Base-by-base conservation (phyloP, 352 stramenopile genomes). In the Globisporangium echinulatum region DNA sequence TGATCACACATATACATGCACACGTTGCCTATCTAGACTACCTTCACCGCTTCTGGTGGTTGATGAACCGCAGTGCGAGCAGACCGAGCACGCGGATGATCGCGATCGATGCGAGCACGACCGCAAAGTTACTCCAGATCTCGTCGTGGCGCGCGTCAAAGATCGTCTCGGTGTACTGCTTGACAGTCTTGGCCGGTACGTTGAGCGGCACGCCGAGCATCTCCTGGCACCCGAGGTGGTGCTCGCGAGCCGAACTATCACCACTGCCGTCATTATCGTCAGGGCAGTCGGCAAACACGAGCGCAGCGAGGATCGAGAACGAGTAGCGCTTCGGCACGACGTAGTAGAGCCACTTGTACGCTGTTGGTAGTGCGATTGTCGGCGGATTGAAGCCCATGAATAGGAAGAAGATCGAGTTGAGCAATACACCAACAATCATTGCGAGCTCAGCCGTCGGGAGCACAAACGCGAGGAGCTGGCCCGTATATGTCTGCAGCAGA, bases 331-430 rank as follows among this genome's bases (percentile, higher is more conserved):
- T 66, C 47, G 74, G 74, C 1, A 70, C 75, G 52, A 87, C 76
- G 56, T 81, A 69, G 66, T 84, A 82, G 25, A 87, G 68, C 76
- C 74, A 87, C 54, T 79, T 73, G 63, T 82, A 84, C 15, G 68
- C 77, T 0, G 49, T 38, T 0, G 71, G 73, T 40, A 82, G 79
- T 50, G 71, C 62, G 36, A 58, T 46, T 39, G 62, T 58, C 4
- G 73, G 73, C 58, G 74, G 71, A 9, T 76, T 82, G 69, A 77
- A 82, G 13, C 73, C 71, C 54, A 67, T 70, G 48, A 74, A 61
- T 44, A 79, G 42, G 53, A 75, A 62, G 15, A 68, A 73, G 19
- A 84, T 62, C 7, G 67, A 52, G 53, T 70, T 78, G 70, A 72
- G 52, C 48, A 78, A 63, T 49, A 76, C 64, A 43, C 67, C 58